Base-by-base conservation (phyloP, 306 rosid species). In the Quercus variabilis region DNA sequence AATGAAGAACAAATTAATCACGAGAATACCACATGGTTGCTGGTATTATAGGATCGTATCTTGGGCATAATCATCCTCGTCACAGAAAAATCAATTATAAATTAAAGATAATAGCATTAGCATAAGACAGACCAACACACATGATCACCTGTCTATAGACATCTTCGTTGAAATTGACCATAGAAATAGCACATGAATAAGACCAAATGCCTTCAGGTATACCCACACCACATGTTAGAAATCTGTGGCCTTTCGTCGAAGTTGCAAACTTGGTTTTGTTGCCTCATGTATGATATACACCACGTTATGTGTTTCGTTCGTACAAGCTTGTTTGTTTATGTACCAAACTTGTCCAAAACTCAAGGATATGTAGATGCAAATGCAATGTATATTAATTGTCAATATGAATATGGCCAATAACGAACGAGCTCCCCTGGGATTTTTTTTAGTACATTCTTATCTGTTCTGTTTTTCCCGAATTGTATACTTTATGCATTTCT, bases 221-320 rank as follows among this genome's bases (percentile, higher is more conserved):
- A 52, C 83, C 71, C 73, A 68, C 82, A 81, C 11, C 21, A 54
- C 85, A 74, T 60, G 85, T 77, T 71, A 30, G 38, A 51, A 70
- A 31, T 76, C 8, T 26, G 75, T 21, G 55, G 41, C 74, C 67
- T 75, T 55, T 75, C 69, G 17, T 11, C 13, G 82, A 65, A 77
- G 41, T 55, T 35, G 19, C 79, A 73, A 51, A 1, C 57, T 64
- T 10, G 14, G 15, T 49, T 49, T 43, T 59, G 15, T 18, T 20
- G 76, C 67, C 21, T 52, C 60, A 9, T 74, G 65, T 64, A 49
- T 64, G 71, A 58, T 64, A 5, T 35, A 26, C 54, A 6, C 46
- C 79, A 55, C 38, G 67, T 71, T 76, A 12, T 75, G 25, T 43
- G 72, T 35, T 68, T n/a, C 26, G 26, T 35, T n/a, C 4, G 17